Evolutionary conservation across 495 filamentous ascomycete species (phyloP), one percentile per base, ranked within the genome.

Genomic region (Daldinia vernicosa): DNA sequence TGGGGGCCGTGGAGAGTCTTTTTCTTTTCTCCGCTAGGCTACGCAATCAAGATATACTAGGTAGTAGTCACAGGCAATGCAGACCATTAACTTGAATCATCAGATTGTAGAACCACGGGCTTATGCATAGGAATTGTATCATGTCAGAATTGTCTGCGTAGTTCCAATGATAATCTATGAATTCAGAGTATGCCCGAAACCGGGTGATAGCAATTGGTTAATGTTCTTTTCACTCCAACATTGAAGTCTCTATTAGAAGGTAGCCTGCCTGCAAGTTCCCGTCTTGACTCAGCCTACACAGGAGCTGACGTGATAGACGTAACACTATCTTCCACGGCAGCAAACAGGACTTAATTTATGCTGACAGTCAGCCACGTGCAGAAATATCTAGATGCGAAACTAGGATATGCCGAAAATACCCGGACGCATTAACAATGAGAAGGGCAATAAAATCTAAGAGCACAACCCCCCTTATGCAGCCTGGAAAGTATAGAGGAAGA

Each of bases 401-500:
- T 14, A 24, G 30, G 6, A 19, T 56, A 17, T 12, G 1, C 8
- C 17, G 28, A 19, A 35, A 28, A 33, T 11, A 35, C 30, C 53
- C 53, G 6, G 1, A 37, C 27, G 17, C n/a, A 12, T 33, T 22
- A 9, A 12, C 24, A 4, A 53, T 53, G 9, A 53, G 50, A 53
- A 6, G 7, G 54, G 45, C 50, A 58, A 32, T 52, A 1, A 27
- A 17, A 14, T 24, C 26, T 12, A 19, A 12, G 17, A 19, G 14
- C 30, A 11, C 1, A 14, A 3, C 9, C 26, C 26, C 9, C 27
- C 24, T 53, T 57, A 73, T 33, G 27, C 24, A 12, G 70, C 52
- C 30, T 62, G 65, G 69, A 92, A 86, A 27, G 84, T 80, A 69
- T 88, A 90, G 45, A 92, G 81, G 71, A 89, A 91, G 33, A 93